A percentile compares a stretch with the other conserved stretches of the same genome.
phyloP scores from a whole-genome alignment of 495 filamentous ascomycete species.

The Trichocladium uniseriatum region DNA sequence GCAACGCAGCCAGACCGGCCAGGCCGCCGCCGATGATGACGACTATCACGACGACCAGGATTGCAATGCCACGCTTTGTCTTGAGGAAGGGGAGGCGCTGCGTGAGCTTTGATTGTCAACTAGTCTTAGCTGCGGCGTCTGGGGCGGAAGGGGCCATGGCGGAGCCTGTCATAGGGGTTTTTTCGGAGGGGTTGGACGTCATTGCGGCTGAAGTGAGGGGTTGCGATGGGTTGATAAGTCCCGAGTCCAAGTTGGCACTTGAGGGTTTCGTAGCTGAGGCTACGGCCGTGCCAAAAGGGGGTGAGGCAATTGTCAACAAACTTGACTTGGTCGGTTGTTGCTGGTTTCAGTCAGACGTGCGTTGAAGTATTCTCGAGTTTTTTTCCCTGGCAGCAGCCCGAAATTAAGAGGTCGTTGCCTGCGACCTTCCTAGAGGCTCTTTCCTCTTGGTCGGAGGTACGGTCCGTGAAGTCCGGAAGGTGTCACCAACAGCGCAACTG shows the following conservation, averaged over 20 bases:
- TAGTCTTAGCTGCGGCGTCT: conserved; percentile 7
- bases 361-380: too few species aligned
- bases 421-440: background rate
- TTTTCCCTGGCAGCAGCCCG: too few species aligned
- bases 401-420: too few species aligned
- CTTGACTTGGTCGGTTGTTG: too few species aligned
- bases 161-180: background rate
- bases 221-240: too few species aligned
- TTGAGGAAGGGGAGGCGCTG: conserved; percentile 33
- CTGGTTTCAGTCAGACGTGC: too few species aligned
- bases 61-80: conserved; percentile 29
- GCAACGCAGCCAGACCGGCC: conserved; percentile 27
- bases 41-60: conserved; percentile 26
- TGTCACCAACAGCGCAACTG: background rate
- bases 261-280: background rate
- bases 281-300: too few species aligned
- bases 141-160: background rate
- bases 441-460: background rate
- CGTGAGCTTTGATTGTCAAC: conserved; percentile 28
- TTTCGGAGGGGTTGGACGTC: background rate
- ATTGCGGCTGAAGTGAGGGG: background rate
- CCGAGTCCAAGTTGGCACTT: background rate
- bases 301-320: too few species aligned
- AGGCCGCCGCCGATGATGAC: conserved; percentile 31
- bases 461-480: background rate